A percentile compares a stretch with the other conserved stretches of the same genome.
phyloP scores from a whole-genome alignment of 345 rosid genomes.

The Kernera saxatilis region DNA sequence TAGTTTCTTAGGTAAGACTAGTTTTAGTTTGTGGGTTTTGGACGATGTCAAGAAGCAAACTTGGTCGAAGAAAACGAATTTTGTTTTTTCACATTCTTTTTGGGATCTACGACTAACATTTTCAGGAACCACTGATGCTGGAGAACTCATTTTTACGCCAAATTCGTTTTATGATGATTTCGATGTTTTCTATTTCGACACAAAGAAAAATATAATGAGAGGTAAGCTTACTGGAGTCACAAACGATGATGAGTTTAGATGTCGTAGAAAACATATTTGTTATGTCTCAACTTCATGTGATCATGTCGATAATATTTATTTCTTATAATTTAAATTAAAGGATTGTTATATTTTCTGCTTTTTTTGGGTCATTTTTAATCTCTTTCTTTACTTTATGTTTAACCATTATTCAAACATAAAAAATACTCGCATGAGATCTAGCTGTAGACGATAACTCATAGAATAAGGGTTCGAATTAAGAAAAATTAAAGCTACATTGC shows the following conservation, averaged over 20 bases:
- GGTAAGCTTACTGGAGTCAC: not conserved
- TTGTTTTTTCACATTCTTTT: not conserved
- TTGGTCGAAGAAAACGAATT: not conserved
- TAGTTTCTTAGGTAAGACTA: not conserved
- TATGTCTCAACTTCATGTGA: not conserved
- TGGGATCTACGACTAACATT: not conserved
- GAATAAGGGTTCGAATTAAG: too few relatives aligned
- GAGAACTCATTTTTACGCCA: not conserved
- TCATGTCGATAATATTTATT: not conserved
- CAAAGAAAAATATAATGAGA: not conserved
- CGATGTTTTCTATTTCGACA: not conserved
- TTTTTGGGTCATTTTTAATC: too few relatives aligned
- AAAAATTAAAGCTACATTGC: too few relatives aligned
- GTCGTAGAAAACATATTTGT: not conserved
- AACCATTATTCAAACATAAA: not conserved
- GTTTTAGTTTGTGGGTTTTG: conserved; percentile 1
- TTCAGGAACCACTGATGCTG: not conserved
- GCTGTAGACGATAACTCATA: too few relatives aligned
- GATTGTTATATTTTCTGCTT: not conserved
- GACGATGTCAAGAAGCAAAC: not conserved
- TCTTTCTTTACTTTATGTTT: too few relatives aligned
- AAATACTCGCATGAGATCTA: not conserved
- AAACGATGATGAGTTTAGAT: not conserved
- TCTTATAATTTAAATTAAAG: not conserved
- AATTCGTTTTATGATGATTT: not conserved